A percentile compares a stretch with the other conserved stretches of the same genome.
Conservation (phyloP, 371 early-diverging fungal genomes). For the Batkoa obscura region DNA sequence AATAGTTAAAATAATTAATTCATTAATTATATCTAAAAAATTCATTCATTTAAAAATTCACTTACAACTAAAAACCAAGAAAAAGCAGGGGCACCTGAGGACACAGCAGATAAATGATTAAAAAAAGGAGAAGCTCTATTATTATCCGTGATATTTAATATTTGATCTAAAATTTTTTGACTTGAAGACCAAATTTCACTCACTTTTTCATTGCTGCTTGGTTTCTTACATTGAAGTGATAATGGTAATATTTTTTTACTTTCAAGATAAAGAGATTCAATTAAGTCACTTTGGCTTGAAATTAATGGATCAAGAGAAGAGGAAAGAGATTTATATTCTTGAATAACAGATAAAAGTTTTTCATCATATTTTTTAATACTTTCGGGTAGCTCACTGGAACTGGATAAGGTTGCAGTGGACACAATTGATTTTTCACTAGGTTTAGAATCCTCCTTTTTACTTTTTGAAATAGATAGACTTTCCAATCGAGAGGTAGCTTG, state of each 20-base stretch:
- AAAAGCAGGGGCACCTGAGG: conserved; percentile 76
- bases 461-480: conserved; percentile 40
- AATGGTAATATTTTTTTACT: conserved; percentile 53
- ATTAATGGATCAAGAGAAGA: conserved; percentile 37
- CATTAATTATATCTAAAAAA: no score
- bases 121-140: conserved; percentile 53
- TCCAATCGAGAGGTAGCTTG: conserved; percentile 69
- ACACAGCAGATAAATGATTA: conserved; percentile 65
- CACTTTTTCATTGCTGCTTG: conserved; percentile 20
- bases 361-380: conserved; percentile 47
- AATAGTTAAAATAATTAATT: neutral
- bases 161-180: conserved; percentile 18
- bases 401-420: conserved; percentile 8
- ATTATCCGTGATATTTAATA: conserved; percentile 54
- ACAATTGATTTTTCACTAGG: conserved; percentile 13
- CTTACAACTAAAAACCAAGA: conserved; percentile 83
- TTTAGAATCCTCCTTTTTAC: conserved; percentile 24
- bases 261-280: conserved; percentile 36
- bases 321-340: conserved; percentile 31
- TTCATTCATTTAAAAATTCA: conserved; percentile 3
- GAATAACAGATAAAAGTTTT: conserved; percentile 27
- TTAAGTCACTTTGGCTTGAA: conserved; percentile 37
- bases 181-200: no score
- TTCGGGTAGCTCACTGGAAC: conserved; percentile 15
- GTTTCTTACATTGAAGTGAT: conserved; percentile 59